phyloP scores from a whole-genome alignment of 2,329 filamentous ascomycete genomes.

The Colletotrichum eremochloae region DNA sequence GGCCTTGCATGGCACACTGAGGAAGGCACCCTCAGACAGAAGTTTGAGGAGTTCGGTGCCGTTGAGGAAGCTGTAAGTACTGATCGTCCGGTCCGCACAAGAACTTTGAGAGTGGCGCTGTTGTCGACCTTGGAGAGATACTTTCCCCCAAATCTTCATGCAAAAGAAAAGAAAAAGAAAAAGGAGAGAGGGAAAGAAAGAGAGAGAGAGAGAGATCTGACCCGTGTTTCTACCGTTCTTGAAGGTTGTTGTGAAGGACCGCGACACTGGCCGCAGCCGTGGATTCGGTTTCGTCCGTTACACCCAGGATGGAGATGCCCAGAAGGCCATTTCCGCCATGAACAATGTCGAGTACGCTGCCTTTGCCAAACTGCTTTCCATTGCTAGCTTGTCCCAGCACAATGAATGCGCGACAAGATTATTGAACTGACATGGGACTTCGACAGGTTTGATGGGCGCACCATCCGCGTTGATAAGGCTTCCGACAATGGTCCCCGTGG shows the following conservation, averaged over 20 bases:
- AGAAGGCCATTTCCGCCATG: slow-evolving; percentile 82
- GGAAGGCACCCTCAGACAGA: slow-evolving; percentile 85
- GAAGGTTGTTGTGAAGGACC: slow-evolving; percentile 97
- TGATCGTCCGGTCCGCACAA: slow-evolving; percentile 40
- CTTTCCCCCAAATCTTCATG: slow-evolving; percentile 19
- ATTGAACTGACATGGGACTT: slow-evolving; percentile 22
- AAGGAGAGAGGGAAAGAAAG: neutral
- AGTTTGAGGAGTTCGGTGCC: slow-evolving; percentile 91
- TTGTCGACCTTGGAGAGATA: slow-evolving; percentile 19
- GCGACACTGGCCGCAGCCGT: slow-evolving; percentile 94
- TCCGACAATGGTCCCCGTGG: slow-evolving; percentile 81
- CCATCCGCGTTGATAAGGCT: slow-evolving; percentile 95
- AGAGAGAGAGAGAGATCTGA: slow-evolving; percentile 42
- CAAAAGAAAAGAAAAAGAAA: neutral
- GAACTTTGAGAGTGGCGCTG: slow-evolving; percentile 32
- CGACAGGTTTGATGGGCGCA: slow-evolving; percentile 90
- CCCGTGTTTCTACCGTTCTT: slow-evolving; percentile 34
- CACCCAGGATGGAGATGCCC: slow-evolving; percentile 79
- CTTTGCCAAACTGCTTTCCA: slow-evolving; percentile 40
- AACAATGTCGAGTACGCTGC: slow-evolving; percentile 87
- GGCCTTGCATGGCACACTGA: slow-evolving; percentile 99
- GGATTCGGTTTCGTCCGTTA: slow-evolving; percentile 98
- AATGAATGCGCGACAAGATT: slow-evolving; percentile 2
- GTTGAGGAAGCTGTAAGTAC: slow-evolving; percentile 94
- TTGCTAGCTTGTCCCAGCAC: slow-evolving; percentile 44